Evolutionary conservation across 2,329 filamentous ascomycete genomes (phyloP).

Genomic region (Chalara sp.): DNA sequence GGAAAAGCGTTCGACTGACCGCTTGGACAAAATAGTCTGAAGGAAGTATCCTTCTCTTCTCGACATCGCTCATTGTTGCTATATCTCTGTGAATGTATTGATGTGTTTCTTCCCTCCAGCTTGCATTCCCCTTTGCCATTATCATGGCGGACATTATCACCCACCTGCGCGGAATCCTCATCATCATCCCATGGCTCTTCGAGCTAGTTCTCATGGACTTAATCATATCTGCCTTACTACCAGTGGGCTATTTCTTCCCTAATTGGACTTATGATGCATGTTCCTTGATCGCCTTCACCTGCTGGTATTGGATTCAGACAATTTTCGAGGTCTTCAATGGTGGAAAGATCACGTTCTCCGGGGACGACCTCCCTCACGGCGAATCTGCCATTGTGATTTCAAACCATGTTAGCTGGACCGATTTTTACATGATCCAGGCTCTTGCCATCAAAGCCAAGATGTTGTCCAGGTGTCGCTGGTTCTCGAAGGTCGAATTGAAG

Average conservation of each 20-base stretch:
- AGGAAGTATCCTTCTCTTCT: too few species aligned
- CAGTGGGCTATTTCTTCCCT: slow-evolving; percentile 40
- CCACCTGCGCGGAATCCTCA: background rate
- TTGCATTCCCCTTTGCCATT: too few species aligned
- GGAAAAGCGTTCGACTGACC: too few species aligned
- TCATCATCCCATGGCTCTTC: slow-evolving; percentile 45
- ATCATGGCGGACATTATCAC: too few species aligned
- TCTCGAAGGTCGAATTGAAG: slow-evolving; percentile 53
- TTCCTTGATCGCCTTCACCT: slow-evolving; percentile 45
- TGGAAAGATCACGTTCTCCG: slow-evolving; percentile 45
- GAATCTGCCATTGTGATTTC: slow-evolving; percentile 54
- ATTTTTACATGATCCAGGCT: slow-evolving; percentile 59
- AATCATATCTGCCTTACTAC: slow-evolving; percentile 41
- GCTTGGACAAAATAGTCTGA: too few species aligned
- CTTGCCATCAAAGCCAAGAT: slow-evolving; percentile 47
- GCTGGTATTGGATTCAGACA: slow-evolving; percentile 50
- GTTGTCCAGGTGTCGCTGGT: slow-evolving; percentile 56
- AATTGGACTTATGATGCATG: slow-evolving; percentile 45
- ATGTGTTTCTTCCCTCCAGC: too few species aligned
- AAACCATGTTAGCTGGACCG: slow-evolving; percentile 55
- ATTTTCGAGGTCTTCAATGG: slow-evolving; percentile 50
- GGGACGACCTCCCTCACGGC: slow-evolving; percentile 41
- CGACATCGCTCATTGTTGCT: too few species aligned
- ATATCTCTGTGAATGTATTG: too few species aligned
- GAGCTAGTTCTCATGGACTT: slow-evolving; percentile 46